Evolutionary conservation across 805 yeast species (phyloP).

Genomic region (Ogataea neopini): DNA sequence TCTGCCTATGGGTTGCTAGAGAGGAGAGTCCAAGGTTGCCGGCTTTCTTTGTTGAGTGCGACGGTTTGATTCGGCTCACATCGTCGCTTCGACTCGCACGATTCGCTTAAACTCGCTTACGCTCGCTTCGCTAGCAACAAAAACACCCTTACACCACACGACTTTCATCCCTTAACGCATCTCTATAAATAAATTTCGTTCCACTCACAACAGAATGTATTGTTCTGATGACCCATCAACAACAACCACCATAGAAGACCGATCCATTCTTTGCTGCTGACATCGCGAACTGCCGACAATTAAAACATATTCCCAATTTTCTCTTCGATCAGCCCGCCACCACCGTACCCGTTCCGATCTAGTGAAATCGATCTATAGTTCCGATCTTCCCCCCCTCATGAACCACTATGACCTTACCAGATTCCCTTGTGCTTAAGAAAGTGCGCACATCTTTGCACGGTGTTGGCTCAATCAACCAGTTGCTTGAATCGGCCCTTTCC

Average conservation of each 20-base stretch:
- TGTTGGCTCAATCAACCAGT: conserved; percentile 7
- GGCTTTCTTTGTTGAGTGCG: too few species aligned
- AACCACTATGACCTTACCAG: conserved; percentile 3
- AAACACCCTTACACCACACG: background rate
- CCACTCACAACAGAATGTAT: background rate
- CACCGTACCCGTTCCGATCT: too few species aligned
- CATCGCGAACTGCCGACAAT: too few species aligned
- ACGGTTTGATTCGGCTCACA: too few species aligned
- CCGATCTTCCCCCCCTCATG: background rate
- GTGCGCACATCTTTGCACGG: conserved; percentile 7
- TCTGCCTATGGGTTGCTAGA: too few species aligned
- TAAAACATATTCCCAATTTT: background rate
- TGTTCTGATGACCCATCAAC: too few species aligned
- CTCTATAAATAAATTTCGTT: background rate
- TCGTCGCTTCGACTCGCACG: too few species aligned
- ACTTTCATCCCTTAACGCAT: background rate
- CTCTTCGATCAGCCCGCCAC: too few species aligned
- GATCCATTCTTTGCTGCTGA: too few species aligned
- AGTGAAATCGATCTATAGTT: background rate
- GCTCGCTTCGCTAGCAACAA: background rate
- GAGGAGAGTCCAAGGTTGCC: too few species aligned
- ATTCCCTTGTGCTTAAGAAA: conserved; percentile 6
- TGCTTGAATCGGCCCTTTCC: conserved; percentile 7
- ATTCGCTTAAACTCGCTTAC: too few species aligned
- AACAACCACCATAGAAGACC: too few species aligned